Evolutionary conservation across 176 grass and related monocot species (phyloP).

Genomic region (Zea mays): Zm-B73-REFERENCE-NAM-5.0 NC_050096.1:204778501-204779000

Average conservation of each 20-base stretch:
- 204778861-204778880: background rate
- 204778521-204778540: background rate
- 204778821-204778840: background rate
- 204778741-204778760: background rate
- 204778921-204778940: no score
- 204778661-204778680: background rate
- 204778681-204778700: background rate
- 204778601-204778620: no score
- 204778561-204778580: no score
- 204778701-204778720: background rate
- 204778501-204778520: background rate
- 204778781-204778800: background rate
- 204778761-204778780: background rate
- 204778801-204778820: background rate
- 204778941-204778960: no score
- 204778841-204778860: background rate
- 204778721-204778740: background rate
- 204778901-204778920: no score
- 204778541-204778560: no score
- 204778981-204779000: background rate
- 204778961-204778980: background rate
- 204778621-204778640: background rate
- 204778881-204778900: background rate
- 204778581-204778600: no score
- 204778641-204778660: background rate